Evolutionary conservation across 192 early-diverging fungal species (phyloP).

Genomic region (Coemansia sp.): DNA sequence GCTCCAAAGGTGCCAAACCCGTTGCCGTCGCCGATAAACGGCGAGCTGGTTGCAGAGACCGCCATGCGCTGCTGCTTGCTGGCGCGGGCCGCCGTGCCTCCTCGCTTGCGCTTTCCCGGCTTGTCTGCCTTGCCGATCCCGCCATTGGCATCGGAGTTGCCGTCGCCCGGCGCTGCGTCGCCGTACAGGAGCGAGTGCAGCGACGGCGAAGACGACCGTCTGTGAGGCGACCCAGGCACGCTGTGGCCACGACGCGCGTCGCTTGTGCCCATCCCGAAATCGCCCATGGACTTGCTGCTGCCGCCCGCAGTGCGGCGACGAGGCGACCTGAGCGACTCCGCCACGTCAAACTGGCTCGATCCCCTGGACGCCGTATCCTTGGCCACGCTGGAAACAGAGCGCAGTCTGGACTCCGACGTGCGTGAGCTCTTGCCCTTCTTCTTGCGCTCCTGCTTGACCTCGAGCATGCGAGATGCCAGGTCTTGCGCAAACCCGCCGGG

Average conservation of each 20-base stretch:
- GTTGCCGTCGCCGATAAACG: conserved; percentile 18
- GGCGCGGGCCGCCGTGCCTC: neutral
- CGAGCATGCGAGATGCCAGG: conserved; percentile 32
- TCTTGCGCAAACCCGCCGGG: conserved; percentile 11
- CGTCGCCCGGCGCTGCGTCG: neutral
- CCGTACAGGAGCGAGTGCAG: conserved; percentile 17
- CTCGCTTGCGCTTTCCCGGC: conserved; percentile 24
- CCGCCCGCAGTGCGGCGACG: neutral
- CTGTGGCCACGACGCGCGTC: conserved; percentile 27
- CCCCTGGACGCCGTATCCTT: neutral
- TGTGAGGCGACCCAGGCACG: conserved; percentile 41
- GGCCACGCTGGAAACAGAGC: conserved; percentile 27
- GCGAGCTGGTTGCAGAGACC: conserved; percentile 39
- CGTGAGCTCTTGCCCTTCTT: conserved; percentile 8
- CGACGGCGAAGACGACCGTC: conserved; percentile 22
- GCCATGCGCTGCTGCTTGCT: conserved; percentile 36
- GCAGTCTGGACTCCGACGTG: conserved; percentile 23
- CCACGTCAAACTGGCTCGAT: neutral
- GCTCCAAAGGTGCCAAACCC: conserved; percentile 6
- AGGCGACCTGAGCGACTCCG: neutral
- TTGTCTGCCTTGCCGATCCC: neutral
- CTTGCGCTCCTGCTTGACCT: conserved; percentile 10
- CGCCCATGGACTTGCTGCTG: neutral
- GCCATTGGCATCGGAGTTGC: neutral
- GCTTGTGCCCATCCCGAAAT: conserved; percentile 1